phyloP scores from a whole-genome alignment of 176 grass and related monocot genomes.

The Musa schizocarpa region DNA sequence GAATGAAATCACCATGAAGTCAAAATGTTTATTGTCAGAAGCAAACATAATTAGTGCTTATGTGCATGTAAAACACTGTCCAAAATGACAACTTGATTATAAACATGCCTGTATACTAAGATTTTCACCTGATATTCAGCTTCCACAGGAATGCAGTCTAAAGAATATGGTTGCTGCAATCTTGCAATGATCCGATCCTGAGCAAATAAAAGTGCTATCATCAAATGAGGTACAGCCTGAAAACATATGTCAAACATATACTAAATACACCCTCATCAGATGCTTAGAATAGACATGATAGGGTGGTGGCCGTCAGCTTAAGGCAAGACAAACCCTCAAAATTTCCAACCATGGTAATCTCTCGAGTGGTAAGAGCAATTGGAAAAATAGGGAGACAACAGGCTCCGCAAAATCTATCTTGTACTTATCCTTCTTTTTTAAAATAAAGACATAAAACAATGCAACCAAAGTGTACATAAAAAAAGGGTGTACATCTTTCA shows the following conservation, averaged over 20 bases:
- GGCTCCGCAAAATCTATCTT: not conserved
- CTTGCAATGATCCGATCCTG: conserved; percentile 99
- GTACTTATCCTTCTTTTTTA: not conserved
- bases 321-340: not conserved
- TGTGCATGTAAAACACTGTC: not conserved
- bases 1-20: not conserved
- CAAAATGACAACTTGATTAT: not conserved
- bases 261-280: conserved; percentile 1
- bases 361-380: not conserved
- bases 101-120: not conserved
- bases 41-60: not conserved
- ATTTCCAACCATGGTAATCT: not conserved
- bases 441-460: not conserved
- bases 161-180: conserved; percentile 94
- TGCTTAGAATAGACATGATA: not conserved
- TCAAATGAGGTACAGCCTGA: not conserved
- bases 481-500: not conserved
- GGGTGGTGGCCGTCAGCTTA: not conserved
- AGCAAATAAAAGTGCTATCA: conserved; percentile 19
- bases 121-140: conserved; percentile 84
- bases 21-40: not conserved
- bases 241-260: conserved; percentile 5
- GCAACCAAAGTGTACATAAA: not conserved
- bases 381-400: not conserved
- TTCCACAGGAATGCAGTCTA: conserved; percentile 99